A percentile compares a stretch with the other conserved stretches of the same genome.
Conservation (phyloP, 768 basidiomycete genomes). For the Kwoniella dendrophila region DNA sequence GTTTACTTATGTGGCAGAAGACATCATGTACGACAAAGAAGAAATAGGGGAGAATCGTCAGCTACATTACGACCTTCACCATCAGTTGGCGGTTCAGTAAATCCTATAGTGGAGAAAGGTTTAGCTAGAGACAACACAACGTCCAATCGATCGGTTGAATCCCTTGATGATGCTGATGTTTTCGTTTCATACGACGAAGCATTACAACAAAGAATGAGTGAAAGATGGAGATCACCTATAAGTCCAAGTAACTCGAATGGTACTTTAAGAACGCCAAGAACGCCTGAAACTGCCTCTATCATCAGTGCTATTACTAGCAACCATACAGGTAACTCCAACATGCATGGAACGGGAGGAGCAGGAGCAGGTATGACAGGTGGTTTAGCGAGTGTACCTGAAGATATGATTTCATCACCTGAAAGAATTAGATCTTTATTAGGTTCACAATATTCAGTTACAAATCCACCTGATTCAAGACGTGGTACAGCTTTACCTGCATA, state of each 20-base stretch:
- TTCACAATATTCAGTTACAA: conserved; percentile 13
- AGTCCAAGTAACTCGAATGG: not conserved
- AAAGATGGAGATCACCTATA: conserved; percentile 19
- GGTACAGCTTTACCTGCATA: conserved; percentile 25
- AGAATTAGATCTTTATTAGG: conserved; percentile 17
- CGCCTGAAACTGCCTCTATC: not conserved
- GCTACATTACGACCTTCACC: conserved; percentile 6
- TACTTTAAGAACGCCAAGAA: conserved; percentile 1
- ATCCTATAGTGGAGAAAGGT: conserved; percentile 1
- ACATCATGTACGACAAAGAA: conserved; percentile 10
- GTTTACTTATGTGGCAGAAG: conserved; percentile 21
- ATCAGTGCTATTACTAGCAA: not conserved
- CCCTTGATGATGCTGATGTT: conserved; percentile 20
- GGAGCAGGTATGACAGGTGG: not conserved
- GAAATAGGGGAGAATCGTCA: conserved; percentile 6
- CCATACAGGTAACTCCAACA: no score
- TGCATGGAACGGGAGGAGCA: no score
- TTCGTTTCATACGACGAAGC: conserved; percentile 35
- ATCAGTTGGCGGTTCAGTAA: not conserved
- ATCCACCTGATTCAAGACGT: conserved; percentile 9
- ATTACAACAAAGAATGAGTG: conserved; percentile 20
- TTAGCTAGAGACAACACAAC: not conserved
- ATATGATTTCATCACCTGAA: conserved; percentile 6
- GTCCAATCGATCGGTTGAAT: not conserved
- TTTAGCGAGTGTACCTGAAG: conserved; percentile 9